Evolutionary conservation across 1,284 basidiomycete genomes (phyloP).

Genomic region (Ganoderma sp.): DNA sequence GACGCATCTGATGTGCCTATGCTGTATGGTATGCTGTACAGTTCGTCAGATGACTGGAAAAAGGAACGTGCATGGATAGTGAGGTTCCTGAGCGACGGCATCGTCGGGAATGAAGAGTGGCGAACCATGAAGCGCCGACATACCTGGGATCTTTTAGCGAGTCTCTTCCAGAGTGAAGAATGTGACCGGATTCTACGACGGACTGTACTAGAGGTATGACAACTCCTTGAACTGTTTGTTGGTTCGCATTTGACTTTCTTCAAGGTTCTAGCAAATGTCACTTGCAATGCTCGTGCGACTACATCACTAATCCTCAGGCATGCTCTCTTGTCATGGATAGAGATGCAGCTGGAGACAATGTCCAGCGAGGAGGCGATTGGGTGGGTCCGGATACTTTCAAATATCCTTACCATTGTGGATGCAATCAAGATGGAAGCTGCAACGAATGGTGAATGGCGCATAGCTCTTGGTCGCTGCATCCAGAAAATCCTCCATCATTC

Average conservation of each 20-base stretch:
- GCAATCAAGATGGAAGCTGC: conserved; percentile 53
- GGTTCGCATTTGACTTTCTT: conserved; percentile 12
- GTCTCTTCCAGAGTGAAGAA: conserved; percentile 72
- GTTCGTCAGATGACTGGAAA: conserved; percentile 75
- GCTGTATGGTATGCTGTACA: conserved; percentile 86
- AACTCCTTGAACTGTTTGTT: conserved; percentile 11
- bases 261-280: conserved; percentile 75
- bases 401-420: conserved; percentile 61
- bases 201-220: conserved; percentile 69
- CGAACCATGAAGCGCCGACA: conserved; percentile 79
- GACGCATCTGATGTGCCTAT: conserved; percentile 83
- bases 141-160: conserved; percentile 87
- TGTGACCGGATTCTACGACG: conserved; percentile 60
- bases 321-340: conserved; percentile 78
- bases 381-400: conserved; percentile 76
- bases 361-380: conserved; percentile 54
- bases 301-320: conserved; percentile 73
- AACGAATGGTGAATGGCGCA: conserved; percentile 63
- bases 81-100: conserved; percentile 81
- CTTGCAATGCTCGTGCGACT: conserved; percentile 68
- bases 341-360: conserved; percentile 63
- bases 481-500: conserved; percentile 46
- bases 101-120: conserved; percentile 81
- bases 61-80: conserved; percentile 90
- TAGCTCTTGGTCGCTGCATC: conserved; percentile 58